phyloP scores from a whole-genome alignment of 2,329 filamentous ascomycete species.

The Talaromyces albobiverticillius region DNA sequence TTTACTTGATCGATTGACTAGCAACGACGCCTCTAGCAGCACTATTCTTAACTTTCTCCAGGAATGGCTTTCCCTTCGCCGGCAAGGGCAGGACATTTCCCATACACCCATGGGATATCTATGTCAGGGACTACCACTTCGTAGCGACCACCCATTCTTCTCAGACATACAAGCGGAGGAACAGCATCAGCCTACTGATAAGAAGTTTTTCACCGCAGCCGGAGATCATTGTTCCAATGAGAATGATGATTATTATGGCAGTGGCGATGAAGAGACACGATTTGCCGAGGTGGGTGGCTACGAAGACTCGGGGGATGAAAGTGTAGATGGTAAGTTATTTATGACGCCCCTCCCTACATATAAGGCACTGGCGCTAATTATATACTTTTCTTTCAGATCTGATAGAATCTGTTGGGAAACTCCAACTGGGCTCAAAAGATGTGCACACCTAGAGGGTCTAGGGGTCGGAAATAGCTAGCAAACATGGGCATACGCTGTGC shows the following conservation, averaged over 20 bases:
- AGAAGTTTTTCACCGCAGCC: not conserved
- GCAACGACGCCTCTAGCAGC: not conserved
- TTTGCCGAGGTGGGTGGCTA: too few relatives aligned
- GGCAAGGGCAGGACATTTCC: conserved; percentile 33
- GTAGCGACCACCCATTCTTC: conserved; percentile 28
- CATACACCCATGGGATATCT: conserved; percentile 36
- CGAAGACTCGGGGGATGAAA: not conserved
- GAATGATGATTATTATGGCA: conserved; percentile 1
- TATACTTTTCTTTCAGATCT: too few relatives aligned
- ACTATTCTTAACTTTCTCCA: conserved; percentile 27
- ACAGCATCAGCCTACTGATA: not conserved
- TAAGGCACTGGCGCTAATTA: too few relatives aligned
- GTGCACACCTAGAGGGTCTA: too few relatives aligned
- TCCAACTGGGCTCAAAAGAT: too few relatives aligned
- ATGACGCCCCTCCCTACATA: too few relatives aligned
- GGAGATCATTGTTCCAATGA: not conserved
- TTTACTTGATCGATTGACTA: conserved; percentile 9
- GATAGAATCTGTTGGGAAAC: too few relatives aligned
- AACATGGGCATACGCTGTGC: too few relatives aligned
- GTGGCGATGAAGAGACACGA: not conserved
- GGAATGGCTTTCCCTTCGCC: conserved; percentile 30
- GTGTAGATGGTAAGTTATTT: too few relatives aligned
- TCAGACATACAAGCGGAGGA: conserved; percentile 2
- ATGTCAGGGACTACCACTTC: conserved; percentile 26
- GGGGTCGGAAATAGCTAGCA: too few relatives aligned